Percentiles rank a stretch among this genome's conserved stretches.
These are phyloP conservation scores for Lachnellula hyalina DNA, from an alignment of 2,329 filamentous ascomycete genomes.

Conservation along the genomic window DNA sequence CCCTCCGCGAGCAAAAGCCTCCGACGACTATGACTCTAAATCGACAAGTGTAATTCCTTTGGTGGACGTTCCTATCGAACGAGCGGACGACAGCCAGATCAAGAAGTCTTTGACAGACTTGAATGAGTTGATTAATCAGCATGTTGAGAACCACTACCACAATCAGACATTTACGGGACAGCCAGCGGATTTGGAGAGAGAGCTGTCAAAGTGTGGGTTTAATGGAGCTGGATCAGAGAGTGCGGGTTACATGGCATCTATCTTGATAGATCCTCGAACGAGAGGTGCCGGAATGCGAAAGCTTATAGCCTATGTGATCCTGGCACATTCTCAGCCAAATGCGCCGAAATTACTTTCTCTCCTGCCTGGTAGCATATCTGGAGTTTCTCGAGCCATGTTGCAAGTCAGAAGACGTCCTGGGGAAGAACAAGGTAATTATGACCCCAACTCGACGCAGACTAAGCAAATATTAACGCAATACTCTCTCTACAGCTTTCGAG, in stretches of 20 bases:
- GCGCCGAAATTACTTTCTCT: not conserved
- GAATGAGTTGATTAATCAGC: slow-evolving; percentile 34
- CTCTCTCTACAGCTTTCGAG: slow-evolving; percentile 1
- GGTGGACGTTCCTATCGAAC: slow-evolving; percentile 33
- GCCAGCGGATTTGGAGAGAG: not conserved
- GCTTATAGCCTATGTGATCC: slow-evolving; percentile 3
- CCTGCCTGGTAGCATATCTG: not conserved
- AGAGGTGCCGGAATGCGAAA: not conserved
- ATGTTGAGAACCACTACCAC: slow-evolving; percentile 39
- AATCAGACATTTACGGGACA: slow-evolving; percentile 14
- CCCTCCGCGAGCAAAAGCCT: not conserved
- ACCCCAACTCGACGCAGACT: not conserved
- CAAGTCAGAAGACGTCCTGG: slow-evolving; percentile 1
- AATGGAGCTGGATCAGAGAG: not conserved
- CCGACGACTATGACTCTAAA: not conserved
- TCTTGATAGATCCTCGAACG: slow-evolving; percentile 4
- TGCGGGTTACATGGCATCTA: not conserved
- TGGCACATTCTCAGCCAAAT: not conserved
- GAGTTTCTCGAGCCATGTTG: not conserved
- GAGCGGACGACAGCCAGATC: slow-evolving; percentile 35
- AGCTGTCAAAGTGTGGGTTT: not conserved
- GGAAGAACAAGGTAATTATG: slow-evolving; percentile 3
- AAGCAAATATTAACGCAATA: not conserved
- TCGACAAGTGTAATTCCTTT: not conserved
- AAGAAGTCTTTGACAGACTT: slow-evolving; percentile 32